Conservation (phyloP, 257 asterid genomes). For the Scutellaria baicalensis region DNA sequence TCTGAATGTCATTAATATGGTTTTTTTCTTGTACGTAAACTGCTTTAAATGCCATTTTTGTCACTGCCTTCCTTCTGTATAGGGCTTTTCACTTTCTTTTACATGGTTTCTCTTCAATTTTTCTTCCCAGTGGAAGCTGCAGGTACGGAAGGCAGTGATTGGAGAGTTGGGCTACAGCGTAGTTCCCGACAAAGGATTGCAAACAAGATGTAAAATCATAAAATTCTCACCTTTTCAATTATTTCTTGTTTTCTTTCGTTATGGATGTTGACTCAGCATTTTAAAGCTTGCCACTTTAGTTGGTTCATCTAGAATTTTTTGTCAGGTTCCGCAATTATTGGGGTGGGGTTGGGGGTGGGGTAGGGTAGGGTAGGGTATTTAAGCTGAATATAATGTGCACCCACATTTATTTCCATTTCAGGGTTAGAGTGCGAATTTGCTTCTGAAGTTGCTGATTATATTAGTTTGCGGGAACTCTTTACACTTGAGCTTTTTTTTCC, state of each 20-base stretch:
- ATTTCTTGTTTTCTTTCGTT: neutral
- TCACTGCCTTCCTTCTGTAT: neutral
- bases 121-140: slow-evolving; percentile 22
- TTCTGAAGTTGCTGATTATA: neutral
- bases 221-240: neutral
- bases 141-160: slow-evolving; percentile 55
- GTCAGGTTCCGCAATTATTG: neutral
- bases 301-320: neutral
- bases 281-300: neutral
- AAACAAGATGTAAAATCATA: slow-evolving; percentile 52
- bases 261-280: neutral
- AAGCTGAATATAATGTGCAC: neutral
- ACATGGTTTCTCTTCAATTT: neutral
- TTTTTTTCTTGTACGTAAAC: neutral
- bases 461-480: neutral
- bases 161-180: slow-evolving; percentile 63
- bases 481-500: neutral
- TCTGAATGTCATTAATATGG: neutral
- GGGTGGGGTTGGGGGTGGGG: neutral
- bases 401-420: neutral
- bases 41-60: neutral
- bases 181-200: slow-evolving; percentile 60
- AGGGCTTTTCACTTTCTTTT: neutral
- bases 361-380: neutral
- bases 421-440: neutral